These are phyloP conservation scores for Penicillium canescens DNA, from an alignment of 495 filamentous ascomycete species.

Conservation along the genomic window DNA sequence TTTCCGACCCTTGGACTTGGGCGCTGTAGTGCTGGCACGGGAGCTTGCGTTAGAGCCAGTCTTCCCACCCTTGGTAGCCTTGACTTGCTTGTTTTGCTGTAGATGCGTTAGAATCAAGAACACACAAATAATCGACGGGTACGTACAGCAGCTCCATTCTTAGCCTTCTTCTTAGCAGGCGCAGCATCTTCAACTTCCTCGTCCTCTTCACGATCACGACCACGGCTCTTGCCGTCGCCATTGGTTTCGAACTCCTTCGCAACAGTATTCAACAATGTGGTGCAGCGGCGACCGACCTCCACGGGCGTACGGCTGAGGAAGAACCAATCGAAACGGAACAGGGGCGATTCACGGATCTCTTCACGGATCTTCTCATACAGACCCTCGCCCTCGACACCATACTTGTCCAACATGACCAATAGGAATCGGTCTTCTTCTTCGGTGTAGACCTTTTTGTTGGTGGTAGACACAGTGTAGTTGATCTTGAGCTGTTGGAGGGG, in stretches of 20 bases:
- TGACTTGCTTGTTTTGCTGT: constrained; percentile 60
- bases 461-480: constrained; percentile 97
- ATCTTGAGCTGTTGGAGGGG: constrained; percentile 97
- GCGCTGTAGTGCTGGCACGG: constrained; percentile 54
- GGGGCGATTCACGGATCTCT: constrained; percentile 88
- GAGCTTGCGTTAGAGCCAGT: constrained; percentile 52
- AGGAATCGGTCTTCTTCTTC: constrained; percentile 98
- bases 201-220: constrained; percentile 74
- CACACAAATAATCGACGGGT: not conserved
- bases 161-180: constrained; percentile 89
- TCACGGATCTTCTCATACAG: constrained; percentile 86
- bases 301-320: constrained; percentile 91
- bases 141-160: constrained; percentile 72
- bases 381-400: constrained; percentile 81
- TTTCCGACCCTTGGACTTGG: constrained; percentile 53
- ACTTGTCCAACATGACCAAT: constrained; percentile 86
- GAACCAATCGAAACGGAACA: constrained; percentile 99
- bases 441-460: constrained; percentile 99
- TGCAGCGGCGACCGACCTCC: constrained; percentile 89
- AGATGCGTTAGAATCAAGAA: constrained; percentile 11
- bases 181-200: constrained; percentile 74
- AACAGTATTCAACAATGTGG: constrained; percentile 90
- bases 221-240: constrained; percentile 68
- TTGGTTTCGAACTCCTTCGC: constrained; percentile 90
- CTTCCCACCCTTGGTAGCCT: constrained; percentile 57